Base-by-base conservation (phyloP, 2,329 filamentous ascomycete species). In the Diatrype stigma region DNA sequence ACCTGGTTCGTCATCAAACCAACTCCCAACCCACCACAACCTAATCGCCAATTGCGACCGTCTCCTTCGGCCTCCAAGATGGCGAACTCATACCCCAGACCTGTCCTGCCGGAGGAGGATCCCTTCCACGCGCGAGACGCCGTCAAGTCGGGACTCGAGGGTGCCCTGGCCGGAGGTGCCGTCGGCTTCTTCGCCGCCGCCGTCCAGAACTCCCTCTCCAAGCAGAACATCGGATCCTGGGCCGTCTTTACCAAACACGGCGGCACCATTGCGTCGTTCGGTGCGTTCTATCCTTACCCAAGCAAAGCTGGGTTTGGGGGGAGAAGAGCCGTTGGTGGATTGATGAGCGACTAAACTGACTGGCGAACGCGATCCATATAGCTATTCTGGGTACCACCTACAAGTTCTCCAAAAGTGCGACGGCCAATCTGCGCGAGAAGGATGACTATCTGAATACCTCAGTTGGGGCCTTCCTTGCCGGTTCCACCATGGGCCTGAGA, bases 161-260 rank as follows among this genome's bases (percentile, higher is more conserved):
- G 84, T 55, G 81, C 80, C 38, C 64, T 85, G 57, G 72, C 90
- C 62, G 85, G 86, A 54, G 84, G 84, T 64, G 74, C 75, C 53
- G 80, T 81, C 53, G 91, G 91, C 62, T 73, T 88, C 66, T 79
- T 90, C 70, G 69, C 87, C 54, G 87, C 90, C 47, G 86, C 88
- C 50, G 79, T 96, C 59, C 89, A 92, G 76, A 97, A 96, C 76
- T 90, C 91, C 52, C 80, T 96, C 61, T 80, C 86, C 50, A 91
- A 85, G 76, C 80, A 83, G 68, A 96, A 96, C 70, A 77, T 94
- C 59, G 90, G 91, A 62, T 80, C 85, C 55, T 82, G 86, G 76
- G 88, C 89, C 60, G 80, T 96, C 64, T 85, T 97, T 67, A 89
- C 89, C 45, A 83, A 84, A 64, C 86, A 85, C 51, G 92, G 91